phyloP scores from a whole-genome alignment of 352 stramenopile species.

The Globisporangium barbulae region DNA sequence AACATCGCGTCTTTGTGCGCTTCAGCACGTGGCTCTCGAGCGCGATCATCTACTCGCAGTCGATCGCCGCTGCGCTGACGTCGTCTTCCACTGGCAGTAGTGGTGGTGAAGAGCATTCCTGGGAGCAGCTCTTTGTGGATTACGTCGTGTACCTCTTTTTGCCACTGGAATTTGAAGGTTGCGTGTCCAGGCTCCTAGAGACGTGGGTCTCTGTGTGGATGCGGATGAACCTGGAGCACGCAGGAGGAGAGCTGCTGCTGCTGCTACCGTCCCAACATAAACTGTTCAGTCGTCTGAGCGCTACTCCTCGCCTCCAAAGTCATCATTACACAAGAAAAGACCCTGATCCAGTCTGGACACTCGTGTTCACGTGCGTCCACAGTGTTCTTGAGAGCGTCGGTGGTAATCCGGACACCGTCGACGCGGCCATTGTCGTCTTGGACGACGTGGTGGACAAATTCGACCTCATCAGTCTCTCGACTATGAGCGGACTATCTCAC shows the following conservation, averaged over 20 bases:
- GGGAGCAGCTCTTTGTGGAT: constrained; percentile 41
- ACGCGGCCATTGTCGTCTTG: constrained; percentile 34
- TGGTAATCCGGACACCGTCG: constrained; percentile 7
- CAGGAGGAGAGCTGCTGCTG: constrained; percentile 21
- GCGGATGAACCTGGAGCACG: constrained; percentile 26
- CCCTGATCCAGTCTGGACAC: constrained; percentile 19
- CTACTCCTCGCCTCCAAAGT: constrained; percentile 6
- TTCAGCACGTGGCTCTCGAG: constrained; percentile 18
- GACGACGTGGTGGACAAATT: constrained; percentile 33
- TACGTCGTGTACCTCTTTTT: constrained; percentile 55
- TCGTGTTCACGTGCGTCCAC: constrained; percentile 28
- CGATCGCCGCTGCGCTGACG: constrained; percentile 9
- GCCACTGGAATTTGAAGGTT: constrained; percentile 45
- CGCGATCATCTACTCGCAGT: constrained; percentile 21
- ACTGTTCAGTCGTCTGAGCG: constrained; percentile 34
- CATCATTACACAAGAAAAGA: neutral
- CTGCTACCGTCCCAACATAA: constrained; percentile 51
- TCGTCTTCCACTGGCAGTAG: neutral
- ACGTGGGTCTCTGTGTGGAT: constrained; percentile 56
- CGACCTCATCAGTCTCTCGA: constrained; percentile 36
- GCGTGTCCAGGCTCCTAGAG: constrained; percentile 22
- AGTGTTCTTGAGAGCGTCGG: constrained; percentile 15
- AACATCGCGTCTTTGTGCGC: neutral
- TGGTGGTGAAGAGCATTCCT: constrained; percentile 21
- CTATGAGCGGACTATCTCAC: constrained; percentile 8